Evolutionary conservation across 129 eudicot species (phyloP).

Genomic region (Apium graveolens): DNA sequence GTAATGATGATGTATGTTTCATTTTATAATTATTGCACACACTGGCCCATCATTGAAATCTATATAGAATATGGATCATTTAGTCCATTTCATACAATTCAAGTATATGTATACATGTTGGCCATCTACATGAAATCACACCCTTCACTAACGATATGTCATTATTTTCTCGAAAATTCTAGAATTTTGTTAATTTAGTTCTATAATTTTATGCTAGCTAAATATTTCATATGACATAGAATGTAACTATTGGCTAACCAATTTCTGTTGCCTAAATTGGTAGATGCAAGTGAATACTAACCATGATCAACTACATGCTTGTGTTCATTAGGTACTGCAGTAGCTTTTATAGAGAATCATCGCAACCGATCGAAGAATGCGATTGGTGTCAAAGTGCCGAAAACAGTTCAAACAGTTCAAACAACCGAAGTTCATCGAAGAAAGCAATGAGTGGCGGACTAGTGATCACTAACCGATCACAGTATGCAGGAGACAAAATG

Average conservation of each 20-base stretch:
- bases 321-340: constrained; percentile 60
- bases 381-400: constrained; percentile 87
- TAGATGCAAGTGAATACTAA: too few species aligned
- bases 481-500: constrained; percentile 23
- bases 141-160: not conserved
- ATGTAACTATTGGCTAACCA: not conserved
- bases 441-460: constrained; percentile 20
- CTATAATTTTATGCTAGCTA: not conserved
- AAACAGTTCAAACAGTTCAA: constrained; percentile 24
- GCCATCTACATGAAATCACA: not conserved
- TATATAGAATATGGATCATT: not conserved
- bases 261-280: not conserved
- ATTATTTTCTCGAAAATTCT: not conserved
- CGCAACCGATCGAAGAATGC: constrained; percentile 53
- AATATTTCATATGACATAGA: too few species aligned
- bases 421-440: constrained; percentile 42
- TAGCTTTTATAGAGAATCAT: constrained; percentile 67
- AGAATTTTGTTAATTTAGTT: too few species aligned
- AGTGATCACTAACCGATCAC: constrained; percentile 11
- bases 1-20: not conserved
- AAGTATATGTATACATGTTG: not conserved
- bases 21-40: not conserved
- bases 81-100: not conserved
- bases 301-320: too few species aligned
- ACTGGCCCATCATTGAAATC: not conserved